These are phyloP conservation scores for Ogataea siamensis DNA, from an alignment of 805 yeast species.

Conservation along the genomic window DNA sequence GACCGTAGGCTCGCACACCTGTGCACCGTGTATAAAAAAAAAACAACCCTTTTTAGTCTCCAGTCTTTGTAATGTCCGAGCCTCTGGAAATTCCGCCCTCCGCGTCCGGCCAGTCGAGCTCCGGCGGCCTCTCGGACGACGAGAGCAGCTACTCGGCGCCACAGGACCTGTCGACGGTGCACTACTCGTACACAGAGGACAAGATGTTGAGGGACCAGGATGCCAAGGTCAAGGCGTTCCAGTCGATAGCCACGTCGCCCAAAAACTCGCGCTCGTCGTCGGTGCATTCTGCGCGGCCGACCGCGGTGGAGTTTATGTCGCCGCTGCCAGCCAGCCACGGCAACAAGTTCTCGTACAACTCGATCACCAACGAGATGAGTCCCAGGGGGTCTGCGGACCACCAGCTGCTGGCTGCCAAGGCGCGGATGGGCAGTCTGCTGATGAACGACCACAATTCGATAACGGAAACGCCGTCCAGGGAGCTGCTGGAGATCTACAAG, in stretches of 20 bases:
- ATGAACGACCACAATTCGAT: slow-evolving; percentile 48
- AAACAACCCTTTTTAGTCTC: not conserved
- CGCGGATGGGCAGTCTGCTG: slow-evolving; percentile 45
- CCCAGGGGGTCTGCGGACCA: slow-evolving; percentile 14
- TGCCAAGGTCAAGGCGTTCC: slow-evolving; percentile 60
- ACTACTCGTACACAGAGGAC: slow-evolving; percentile 66
- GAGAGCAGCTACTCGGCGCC: slow-evolving; percentile 11
- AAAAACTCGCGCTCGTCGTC: slow-evolving; percentile 29
- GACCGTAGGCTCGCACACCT: slow-evolving; percentile 51
- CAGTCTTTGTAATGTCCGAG: slow-evolving; percentile 4
- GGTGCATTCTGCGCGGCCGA: slow-evolving; percentile 28
- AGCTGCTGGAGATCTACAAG: slow-evolving; percentile 59
- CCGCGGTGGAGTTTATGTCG: slow-evolving; percentile 36
- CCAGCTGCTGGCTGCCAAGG: slow-evolving; percentile 23
- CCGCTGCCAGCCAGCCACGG: slow-evolving; percentile 41
- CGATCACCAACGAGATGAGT: slow-evolving; percentile 30
- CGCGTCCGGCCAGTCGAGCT: slow-evolving; percentile 1
- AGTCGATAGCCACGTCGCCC: slow-evolving; percentile 39
- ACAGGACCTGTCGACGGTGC: slow-evolving; percentile 36
- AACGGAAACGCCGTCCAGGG: slow-evolving; percentile 63
- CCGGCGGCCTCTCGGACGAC: slow-evolving; percentile 4
- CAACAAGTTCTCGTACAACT: slow-evolving; percentile 27
- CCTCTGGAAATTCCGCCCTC: slow-evolving; percentile 2
- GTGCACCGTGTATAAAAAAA: slow-evolving; percentile 1
- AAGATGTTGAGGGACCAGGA: slow-evolving; percentile 62